Evolutionary conservation across 2,329 filamentous ascomycete species (phyloP).

Genomic region (Talaromyces sp.): DNA sequence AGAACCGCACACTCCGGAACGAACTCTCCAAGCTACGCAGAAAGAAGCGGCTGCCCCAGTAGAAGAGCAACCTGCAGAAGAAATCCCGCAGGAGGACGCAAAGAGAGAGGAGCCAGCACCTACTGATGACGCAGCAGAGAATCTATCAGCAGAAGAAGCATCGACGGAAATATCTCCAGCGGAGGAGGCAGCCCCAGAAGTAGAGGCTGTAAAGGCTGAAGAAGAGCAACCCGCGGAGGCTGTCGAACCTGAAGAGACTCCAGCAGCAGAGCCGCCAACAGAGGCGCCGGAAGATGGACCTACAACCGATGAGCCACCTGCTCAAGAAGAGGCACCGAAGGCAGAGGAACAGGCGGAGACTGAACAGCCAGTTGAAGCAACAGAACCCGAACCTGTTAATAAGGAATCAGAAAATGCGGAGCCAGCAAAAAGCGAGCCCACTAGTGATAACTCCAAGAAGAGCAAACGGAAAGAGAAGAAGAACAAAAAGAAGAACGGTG

Average conservation of each 20-base stretch:
- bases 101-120: neutral
- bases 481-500: neutral
- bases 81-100: neutral
- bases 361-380: neutral
- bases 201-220: slow-evolving; percentile 11
- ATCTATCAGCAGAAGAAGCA: neutral
- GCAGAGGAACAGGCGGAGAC: neutral
- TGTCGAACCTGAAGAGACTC: slow-evolving; percentile 19
- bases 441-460: neutral
- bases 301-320: slow-evolving; percentile 18
- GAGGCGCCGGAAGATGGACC: slow-evolving; percentile 12
- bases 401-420: neutral
- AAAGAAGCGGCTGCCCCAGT: neutral
- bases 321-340: slow-evolving; percentile 9
- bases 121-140: neutral
- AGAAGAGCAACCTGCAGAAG: neutral
- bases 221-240: slow-evolving; percentile 18
- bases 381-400: neutral
- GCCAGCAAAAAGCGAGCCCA: neutral
- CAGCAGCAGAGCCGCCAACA: slow-evolving; percentile 17
- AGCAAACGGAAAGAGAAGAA: slow-evolving; percentile 14
- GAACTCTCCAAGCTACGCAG: neutral
- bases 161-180: slow-evolving; percentile 7
- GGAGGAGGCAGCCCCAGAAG: slow-evolving; percentile 19
- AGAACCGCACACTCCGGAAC: neutral